A percentile compares a stretch with the other conserved stretches of the same genome.
Evolutionary conservation across 1,139 yeast genomes (phyloP).

Genomic region (Torulaspora pretoriensis): DNA sequence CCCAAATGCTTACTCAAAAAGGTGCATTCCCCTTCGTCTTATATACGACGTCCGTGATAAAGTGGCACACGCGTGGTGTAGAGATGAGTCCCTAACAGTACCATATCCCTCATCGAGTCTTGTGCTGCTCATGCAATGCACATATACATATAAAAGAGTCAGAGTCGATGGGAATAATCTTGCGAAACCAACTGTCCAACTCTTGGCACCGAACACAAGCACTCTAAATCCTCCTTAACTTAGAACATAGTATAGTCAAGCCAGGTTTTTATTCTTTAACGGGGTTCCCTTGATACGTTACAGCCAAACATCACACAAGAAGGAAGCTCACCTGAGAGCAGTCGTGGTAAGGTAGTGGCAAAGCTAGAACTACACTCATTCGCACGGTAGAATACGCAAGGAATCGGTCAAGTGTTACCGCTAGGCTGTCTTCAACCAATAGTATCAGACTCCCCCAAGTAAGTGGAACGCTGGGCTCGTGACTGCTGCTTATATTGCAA

Average conservation of each 20-base stretch:
- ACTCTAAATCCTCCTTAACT: neutral
- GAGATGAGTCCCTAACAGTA: conserved; percentile 13
- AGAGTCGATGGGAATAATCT: neutral
- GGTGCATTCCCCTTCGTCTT: conserved; percentile 1
- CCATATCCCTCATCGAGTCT: conserved; percentile 4
- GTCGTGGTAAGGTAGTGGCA: neutral
- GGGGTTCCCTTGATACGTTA: neutral
- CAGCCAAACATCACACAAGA: conserved; percentile 1
- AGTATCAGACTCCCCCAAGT: neutral
- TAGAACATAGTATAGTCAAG: neutral
- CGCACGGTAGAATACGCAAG: neutral
- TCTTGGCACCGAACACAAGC: neutral
- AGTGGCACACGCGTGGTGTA: conserved; percentile 11
- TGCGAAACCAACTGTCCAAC: neutral
- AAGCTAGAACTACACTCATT: neutral
- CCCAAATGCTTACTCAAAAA: neutral
- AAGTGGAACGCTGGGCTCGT: neutral
- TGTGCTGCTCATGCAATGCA: neutral
- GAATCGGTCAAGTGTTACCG: neutral
- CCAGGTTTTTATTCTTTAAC: neutral
- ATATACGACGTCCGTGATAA: conserved; percentile 1
- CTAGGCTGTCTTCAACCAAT: no score
- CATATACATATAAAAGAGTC: conserved; percentile 1
- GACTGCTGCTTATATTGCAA: neutral
- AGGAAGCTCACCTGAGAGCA: neutral